Base-by-base conservation (phyloP, 108 stramenopile species). In the Pseudonitzschia multiseries region DNA sequence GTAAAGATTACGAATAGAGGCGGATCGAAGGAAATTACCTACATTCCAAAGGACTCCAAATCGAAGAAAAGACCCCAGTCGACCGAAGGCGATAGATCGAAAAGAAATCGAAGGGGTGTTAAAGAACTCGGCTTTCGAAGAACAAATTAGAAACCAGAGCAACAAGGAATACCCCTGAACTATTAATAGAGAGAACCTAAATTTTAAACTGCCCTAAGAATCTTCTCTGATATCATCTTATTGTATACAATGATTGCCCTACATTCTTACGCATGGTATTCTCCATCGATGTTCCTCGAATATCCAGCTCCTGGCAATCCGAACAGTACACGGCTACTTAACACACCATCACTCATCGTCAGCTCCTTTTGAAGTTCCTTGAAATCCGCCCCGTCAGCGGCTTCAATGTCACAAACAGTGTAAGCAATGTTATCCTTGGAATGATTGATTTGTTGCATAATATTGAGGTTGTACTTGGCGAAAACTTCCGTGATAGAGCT, bases 371-470 rank as follows among this genome's bases (percentile, higher is more conserved):
- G 88, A 2, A 89, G 60, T 48, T 86, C 77, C 79, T 82, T 83
- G 62, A 84, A 69, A 21, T 68, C 22, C 20, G 71, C 64, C 17
- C 36, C 77, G 26, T 79, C 73, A 2, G 74, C 33, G 10, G 81
- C 53, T 36, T 83, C 84, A 28, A 91, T 70, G 73, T 91, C 90
- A 46, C 85, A 74, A 15, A 91, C 90, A 65, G 88, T 91, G 82
- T 91, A 91, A 18, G 90, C 90, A 75, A 91, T 78, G 36, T 83
- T 69, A 27, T 81, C 86, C 36, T 72, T 31, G 22, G 87, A 88
- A 32, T 79, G 82, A 64, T 91, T 91, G 65, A 91, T 77, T 72
- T 91, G 90, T 69, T 91, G 90, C n/a, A 82, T 63, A 71, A 91
- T 87, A 75, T 91, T 91, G 43, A 91, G 51, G 36, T 68, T 72